Conservation (phyloP, 148 eudicot species). For the Diospyros kaki region DNA sequence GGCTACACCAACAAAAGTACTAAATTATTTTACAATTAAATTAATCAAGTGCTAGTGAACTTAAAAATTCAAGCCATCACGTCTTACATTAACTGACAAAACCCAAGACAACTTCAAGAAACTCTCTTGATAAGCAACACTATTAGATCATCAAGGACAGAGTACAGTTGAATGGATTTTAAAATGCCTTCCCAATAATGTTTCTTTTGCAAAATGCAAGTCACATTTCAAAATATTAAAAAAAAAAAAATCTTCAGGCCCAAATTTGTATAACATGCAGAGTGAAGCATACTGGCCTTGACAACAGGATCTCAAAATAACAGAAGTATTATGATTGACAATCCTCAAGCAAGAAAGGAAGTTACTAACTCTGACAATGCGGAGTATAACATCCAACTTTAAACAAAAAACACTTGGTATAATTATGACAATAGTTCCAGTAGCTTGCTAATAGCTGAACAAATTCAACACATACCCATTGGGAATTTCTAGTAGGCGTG, state of each 20-base stretch:
- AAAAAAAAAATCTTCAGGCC: not conserved
- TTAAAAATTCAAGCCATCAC: not conserved
- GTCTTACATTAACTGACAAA: not conserved
- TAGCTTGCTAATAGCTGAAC: not conserved
- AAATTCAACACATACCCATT: slow-evolving; percentile 1
- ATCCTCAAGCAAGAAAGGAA: too few relatives aligned
- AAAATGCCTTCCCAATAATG: not conserved
- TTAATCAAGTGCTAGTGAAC: not conserved
- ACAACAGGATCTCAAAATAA: not conserved
- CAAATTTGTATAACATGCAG: not conserved
- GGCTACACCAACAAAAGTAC: slow-evolving; percentile 36
- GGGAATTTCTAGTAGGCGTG: not conserved
- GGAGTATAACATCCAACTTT: not conserved
- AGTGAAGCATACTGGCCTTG: not conserved
- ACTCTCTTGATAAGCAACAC: not conserved
- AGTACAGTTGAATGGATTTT: not conserved
- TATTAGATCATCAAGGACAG: not conserved
- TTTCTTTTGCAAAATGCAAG: not conserved
- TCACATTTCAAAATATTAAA: not conserved
- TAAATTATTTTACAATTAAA: not conserved
- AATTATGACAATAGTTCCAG: not conserved
- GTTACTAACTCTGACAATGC: too few relatives aligned
- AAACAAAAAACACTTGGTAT: not conserved
- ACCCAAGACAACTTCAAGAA: not conserved
- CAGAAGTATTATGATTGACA: not conserved